A percentile compares a stretch with the other conserved stretches of the same genome.
Conservation (phyloP, 2,329 filamentous ascomycete genomes). For the Ascochyta clinopodiicola region DNA sequence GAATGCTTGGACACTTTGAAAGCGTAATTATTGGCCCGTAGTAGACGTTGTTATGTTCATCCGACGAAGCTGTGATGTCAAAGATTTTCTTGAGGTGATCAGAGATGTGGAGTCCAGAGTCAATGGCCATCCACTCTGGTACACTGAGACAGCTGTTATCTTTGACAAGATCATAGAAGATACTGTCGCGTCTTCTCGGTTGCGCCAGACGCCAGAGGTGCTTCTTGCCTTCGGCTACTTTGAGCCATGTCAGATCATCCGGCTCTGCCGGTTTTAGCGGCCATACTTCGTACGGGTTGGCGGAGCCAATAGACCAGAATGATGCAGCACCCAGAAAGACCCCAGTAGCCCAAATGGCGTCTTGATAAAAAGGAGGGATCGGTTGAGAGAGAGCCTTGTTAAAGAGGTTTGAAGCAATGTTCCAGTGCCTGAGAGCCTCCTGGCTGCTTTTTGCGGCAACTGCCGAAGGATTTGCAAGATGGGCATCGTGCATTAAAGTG, state of each 20-base stretch:
- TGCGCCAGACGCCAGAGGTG: conserved; percentile 61
- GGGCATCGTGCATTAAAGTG: conserved; percentile 61
- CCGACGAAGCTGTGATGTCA: conserved; percentile 26
- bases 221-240: conserved; percentile 63
- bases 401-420: conserved; percentile 58
- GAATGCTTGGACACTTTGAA: conserved; percentile 46
- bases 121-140: conserved; percentile 18
- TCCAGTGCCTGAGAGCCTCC: conserved; percentile 54
- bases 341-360: conserved; percentile 56
- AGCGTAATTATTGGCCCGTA: conserved; percentile 47
- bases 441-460: conserved; percentile 36
- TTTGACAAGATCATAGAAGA: conserved; percentile 51
- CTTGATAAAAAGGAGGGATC: conserved; percentile 50
- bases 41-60: conserved; percentile 32
- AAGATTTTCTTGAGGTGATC: conserved; percentile 41
- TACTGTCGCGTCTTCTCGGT: conserved; percentile 55
- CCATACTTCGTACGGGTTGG: conserved; percentile 59
- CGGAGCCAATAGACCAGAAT: conserved; percentile 55
- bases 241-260: conserved; percentile 65
- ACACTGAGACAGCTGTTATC: conserved; percentile 21
- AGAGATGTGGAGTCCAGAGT: conserved; percentile 38
- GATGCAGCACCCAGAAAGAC: conserved; percentile 56
- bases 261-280: conserved; percentile 56
- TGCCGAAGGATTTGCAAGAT: conserved; percentile 38
- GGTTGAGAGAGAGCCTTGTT: conserved; percentile 51